phyloP scores from a whole-genome alignment of 2,329 filamentous ascomycete genomes.

The Fusarium sp. region DNA sequence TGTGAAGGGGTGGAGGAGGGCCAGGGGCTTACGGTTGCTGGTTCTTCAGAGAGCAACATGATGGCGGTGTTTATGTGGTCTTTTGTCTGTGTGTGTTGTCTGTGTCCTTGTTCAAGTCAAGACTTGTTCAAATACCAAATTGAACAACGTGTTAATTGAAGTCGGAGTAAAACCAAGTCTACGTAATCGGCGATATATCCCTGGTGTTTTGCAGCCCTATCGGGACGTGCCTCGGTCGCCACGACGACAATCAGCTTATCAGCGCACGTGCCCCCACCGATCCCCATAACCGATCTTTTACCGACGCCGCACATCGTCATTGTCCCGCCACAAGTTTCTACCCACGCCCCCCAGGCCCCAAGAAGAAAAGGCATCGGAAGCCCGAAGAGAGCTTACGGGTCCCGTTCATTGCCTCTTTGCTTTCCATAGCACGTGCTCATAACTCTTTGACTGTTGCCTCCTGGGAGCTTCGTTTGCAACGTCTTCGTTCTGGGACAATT shows the following conservation, averaged over 20 bases:
- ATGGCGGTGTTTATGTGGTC: constrained; percentile 51
- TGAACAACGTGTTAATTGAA: background rate
- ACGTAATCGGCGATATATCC: background rate
- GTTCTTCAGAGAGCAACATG: constrained; percentile 96
- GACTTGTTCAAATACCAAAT: background rate
- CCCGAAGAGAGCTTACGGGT: constrained; percentile 23
- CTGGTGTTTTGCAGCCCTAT: constrained; percentile 15
- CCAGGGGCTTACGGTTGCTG: constrained; percentile 75
- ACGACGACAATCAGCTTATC: constrained; percentile 46
- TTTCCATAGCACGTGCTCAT: background rate
- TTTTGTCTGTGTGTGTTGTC: background rate
- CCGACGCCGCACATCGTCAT: constrained; percentile 41
- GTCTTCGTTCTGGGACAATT: background rate
- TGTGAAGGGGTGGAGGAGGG: background rate
- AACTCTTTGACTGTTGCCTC: background rate
- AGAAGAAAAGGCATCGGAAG: constrained; percentile 8
- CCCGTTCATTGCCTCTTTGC: background rate
- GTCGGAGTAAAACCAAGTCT: background rate
- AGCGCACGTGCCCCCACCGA: background rate
- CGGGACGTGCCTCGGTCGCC: constrained; percentile 37
- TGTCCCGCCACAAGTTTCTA: constrained; percentile 37
- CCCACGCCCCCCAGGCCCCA: background rate
- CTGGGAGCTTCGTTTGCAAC: background rate
- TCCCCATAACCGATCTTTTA: constrained; percentile 30
- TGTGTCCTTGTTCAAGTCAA: too few relatives aligned